These are phyloP conservation scores for Blastomyces parvus DNA, from an alignment of 2,329 filamentous ascomycete species.

Conservation along the genomic window DNA sequence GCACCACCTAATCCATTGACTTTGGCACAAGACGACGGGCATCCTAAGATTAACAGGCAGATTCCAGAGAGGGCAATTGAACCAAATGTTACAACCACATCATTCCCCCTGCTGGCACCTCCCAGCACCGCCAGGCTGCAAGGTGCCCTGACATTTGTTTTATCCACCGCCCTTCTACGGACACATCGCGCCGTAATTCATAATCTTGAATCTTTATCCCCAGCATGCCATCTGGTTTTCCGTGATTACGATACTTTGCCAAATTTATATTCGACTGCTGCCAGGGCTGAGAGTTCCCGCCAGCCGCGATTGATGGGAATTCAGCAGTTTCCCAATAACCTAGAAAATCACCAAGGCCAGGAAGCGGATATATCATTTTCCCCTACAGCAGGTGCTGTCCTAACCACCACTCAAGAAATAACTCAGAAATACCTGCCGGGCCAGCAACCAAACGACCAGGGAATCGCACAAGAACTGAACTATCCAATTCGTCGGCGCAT, in stretches of 20 bases:
- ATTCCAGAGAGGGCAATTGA: too few species aligned
- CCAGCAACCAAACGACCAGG: slow-evolving; percentile 28
- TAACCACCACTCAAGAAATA: slow-evolving; percentile 61
- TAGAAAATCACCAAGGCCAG: slow-evolving; percentile 10
- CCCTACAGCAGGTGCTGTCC: slow-evolving; percentile 56
- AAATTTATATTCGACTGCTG: not conserved
- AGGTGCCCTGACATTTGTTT: slow-evolving; percentile 22
- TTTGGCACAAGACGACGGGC: not conserved
- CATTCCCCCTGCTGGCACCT: not conserved
- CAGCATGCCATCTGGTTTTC: slow-evolving; percentile 16
- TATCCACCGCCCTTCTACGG: slow-evolving; percentile 23
- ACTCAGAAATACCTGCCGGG: slow-evolving; percentile 64
- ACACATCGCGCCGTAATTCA: slow-evolving; percentile 18
- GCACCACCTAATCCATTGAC: not conserved
- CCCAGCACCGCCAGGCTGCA: not conserved
- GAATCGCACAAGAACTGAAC: slow-evolving; percentile 14
- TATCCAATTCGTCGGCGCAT: slow-evolving; percentile 50
- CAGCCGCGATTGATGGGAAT: slow-evolving; percentile 17
- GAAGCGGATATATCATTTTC: slow-evolving; percentile 62
- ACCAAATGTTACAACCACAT: not conserved
- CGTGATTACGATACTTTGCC: slow-evolving; percentile 14
- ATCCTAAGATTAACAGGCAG: not conserved
- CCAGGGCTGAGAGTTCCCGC: not conserved
- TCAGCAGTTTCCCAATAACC: slow-evolving; percentile 38
- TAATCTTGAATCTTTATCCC: slow-evolving; percentile 14